phyloP scores from a whole-genome alignment of 805 yeast species.

The Candida morakotiae region DNA sequence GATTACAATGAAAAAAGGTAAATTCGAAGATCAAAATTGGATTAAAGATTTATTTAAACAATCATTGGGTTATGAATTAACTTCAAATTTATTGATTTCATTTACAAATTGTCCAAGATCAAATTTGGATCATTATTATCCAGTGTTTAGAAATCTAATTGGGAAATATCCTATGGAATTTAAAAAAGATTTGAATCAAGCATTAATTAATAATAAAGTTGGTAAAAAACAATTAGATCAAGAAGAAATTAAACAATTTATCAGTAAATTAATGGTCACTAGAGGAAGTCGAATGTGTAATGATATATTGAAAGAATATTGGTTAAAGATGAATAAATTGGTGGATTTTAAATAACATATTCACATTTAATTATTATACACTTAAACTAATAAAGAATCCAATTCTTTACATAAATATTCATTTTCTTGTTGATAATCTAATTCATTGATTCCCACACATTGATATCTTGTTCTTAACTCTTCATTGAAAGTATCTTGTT shows the following conservation, averaged over 20 bases:
- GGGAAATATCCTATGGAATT: constrained; percentile 46
- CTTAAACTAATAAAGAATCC: constrained; percentile 21
- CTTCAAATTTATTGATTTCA: constrained; percentile 22
- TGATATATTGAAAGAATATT: constrained; percentile 55
- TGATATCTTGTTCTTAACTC: constrained; percentile 72
- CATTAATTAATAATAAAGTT: constrained; percentile 9
- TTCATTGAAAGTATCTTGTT: constrained; percentile 81
- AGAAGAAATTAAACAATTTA: constrained; percentile 36
- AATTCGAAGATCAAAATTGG: constrained; percentile 34
- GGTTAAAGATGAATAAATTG: constrained; percentile 60
- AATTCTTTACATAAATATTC: constrained; percentile 50
- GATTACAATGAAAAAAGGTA: constrained; percentile 43
- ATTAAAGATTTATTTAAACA: constrained; percentile 13
- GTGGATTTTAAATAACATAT: constrained; percentile 30
- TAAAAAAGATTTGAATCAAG: constrained; percentile 40
- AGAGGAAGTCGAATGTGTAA: constrained; percentile 64
- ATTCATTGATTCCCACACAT: constrained; percentile 47
- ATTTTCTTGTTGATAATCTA: constrained; percentile 59
- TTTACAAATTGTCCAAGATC: constrained; percentile 52
- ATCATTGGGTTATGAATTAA: constrained; percentile 11
- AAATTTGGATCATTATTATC: constrained; percentile 54
- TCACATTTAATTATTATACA: too few species aligned
- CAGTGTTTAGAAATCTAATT: constrained; percentile 43
- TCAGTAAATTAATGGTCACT: constrained; percentile 55
- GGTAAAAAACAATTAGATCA: constrained; percentile 15